These are phyloP conservation scores for Jacaranda mimosifolia DNA, from an alignment of 257 asterid genomes.

Conservation along the genomic window DNA sequence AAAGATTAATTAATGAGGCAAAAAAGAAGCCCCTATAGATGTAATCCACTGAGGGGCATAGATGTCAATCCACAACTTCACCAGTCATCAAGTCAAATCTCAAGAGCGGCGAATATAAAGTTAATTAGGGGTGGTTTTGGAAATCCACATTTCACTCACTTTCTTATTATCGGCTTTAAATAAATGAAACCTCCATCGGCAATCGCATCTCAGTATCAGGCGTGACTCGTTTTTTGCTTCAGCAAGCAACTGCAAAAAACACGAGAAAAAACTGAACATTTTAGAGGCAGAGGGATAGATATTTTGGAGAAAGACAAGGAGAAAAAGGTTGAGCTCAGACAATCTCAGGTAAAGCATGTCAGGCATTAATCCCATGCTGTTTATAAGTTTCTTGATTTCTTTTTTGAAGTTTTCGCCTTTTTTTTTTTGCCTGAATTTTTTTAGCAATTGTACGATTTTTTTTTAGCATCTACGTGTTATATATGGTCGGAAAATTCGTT, in stretches of 20 bases:
- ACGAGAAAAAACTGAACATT: not conserved
- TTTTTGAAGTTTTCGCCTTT: not conserved
- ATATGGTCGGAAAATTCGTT: not conserved
- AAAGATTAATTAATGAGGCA: too few species aligned
- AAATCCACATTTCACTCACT: not conserved
- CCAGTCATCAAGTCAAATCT: not conserved
- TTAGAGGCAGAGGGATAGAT: not conserved
- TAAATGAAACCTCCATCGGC: constrained; percentile 17
- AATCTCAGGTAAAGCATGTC: constrained; percentile 32
- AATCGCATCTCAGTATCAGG: constrained; percentile 24
- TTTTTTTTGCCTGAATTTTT: not conserved
- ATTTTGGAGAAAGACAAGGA: not conserved
- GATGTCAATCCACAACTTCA: constrained; percentile 4
- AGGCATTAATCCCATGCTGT: constrained; percentile 16
- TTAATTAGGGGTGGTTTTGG: constrained; percentile 42
- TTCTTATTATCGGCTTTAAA: constrained; percentile 32
- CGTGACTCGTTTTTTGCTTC: constrained; percentile 14
- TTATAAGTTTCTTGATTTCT: not conserved
- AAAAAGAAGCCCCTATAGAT: not conserved
- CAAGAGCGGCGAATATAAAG: not conserved
- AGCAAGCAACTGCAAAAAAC: not conserved
- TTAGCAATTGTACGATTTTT: not conserved
- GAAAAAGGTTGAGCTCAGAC: not conserved
- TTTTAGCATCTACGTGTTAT: not conserved
- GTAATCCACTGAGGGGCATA: constrained; percentile 31